These are phyloP conservation scores for Dothideomycetes sp. DNA, from an alignment of 2,329 filamentous ascomycete species.

Conservation along the genomic window DNA sequence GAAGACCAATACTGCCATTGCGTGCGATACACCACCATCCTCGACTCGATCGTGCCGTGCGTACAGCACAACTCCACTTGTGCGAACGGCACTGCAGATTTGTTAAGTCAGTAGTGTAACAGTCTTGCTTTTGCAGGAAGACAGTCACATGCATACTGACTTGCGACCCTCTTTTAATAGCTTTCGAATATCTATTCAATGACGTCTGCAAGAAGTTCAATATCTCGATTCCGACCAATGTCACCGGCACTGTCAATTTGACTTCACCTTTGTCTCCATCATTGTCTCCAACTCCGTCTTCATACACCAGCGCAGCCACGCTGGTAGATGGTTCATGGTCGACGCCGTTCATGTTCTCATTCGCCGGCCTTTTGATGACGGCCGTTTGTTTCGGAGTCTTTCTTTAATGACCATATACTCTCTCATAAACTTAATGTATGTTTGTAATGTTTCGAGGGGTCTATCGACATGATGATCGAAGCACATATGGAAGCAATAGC, in stretches of 20 bases:
- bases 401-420: too few species aligned
- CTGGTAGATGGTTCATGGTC: not conserved
- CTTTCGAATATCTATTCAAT: slow-evolving; percentile 5
- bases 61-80: slow-evolving; percentile 7
- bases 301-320: slow-evolving; percentile 2
- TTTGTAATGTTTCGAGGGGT: too few species aligned
- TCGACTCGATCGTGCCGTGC: slow-evolving; percentile 7
- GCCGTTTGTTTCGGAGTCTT: slow-evolving; percentile 2
- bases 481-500: too few species aligned
- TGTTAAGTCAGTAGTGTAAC: not conserved
- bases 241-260: slow-evolving; percentile 13
- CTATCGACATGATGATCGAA: too few species aligned
- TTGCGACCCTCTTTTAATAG: too few species aligned
- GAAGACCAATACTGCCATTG: slow-evolving; percentile 11
- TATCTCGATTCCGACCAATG: slow-evolving; percentile 7
- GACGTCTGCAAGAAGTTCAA: slow-evolving; percentile 10
- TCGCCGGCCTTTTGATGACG: not conserved
- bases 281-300: not conserved
- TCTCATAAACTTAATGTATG: too few species aligned
- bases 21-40: not conserved
- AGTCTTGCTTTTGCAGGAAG: too few species aligned
- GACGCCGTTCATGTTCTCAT: not conserved
- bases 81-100: not conserved
- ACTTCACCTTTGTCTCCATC: not conserved
- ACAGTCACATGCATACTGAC: too few species aligned